Evolutionary conservation across 228 moss, liverwort and hornwort genomes (phyloP), one percentile per base, ranked within the genome.

Genomic region (Sphagnum fallax): DNA sequence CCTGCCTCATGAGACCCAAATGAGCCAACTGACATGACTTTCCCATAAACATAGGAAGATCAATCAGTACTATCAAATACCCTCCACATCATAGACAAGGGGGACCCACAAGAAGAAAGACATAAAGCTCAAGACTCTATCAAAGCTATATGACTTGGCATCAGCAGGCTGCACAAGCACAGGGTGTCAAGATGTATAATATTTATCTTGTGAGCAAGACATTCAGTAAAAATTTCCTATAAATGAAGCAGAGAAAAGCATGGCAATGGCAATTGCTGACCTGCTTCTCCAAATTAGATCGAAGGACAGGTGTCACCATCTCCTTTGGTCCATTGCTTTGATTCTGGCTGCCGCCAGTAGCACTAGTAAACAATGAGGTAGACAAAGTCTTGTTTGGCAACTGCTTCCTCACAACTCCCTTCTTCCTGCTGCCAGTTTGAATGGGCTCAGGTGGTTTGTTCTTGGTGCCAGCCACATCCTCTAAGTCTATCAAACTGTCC

Each of bases 241-340:
- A 32, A 32, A 32, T 32, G 32, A 32, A 58, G 58, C 58, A 58
- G 63, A n/a, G 18, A 48, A 64, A 64, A 10, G 47, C 14, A 64
- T 5, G 7, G 63, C 5, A 72, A 50, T 47, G 47, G 4, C 48
- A 4, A 55, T 10, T n/a, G 0, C 11, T 59, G 71, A 96, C 96
- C 86, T 97, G 97, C 73, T 93, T 98, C 80, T 93, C 92, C 12
- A 98, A 79, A 81, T 77, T 92, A 61, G 89, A 87, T 49, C 98
- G 89, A 65, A 98, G 81, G 32, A 75, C 65, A 52, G 98, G 90
- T 53, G 98, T 93, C 66, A 98, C 98, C 98, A 98, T 98, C 75
- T 89, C 93, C 74, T 91, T 98, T 47, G 74, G 73, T 11, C 83
- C 87, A 68, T 81, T 82, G 52, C 71, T 73, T 16, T 57, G 72